These are phyloP conservation scores for Alternaria infectoria DNA, from an alignment of 2,329 filamentous ascomycete genomes.

Conservation along the genomic window DNA sequence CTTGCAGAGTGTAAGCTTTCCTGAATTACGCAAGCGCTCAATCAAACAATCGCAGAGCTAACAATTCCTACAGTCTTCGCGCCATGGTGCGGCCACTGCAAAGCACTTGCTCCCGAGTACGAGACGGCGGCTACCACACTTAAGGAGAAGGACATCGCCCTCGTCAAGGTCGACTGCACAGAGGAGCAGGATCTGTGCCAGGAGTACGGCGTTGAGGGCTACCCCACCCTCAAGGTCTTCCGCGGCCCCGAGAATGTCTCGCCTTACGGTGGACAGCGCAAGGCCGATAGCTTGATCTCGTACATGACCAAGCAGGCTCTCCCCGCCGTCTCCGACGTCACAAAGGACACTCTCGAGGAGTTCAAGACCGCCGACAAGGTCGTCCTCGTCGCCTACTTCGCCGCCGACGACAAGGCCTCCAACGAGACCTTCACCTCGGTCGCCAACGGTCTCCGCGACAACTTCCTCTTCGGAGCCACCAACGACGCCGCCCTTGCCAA, in stretches of 20 bases:
- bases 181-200: constrained; percentile 92
- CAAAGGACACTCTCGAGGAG: constrained; percentile 82
- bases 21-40: neutral
- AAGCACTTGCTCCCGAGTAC: constrained; percentile 92
- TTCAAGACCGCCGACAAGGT: constrained; percentile 99
- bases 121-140: constrained; percentile 83
- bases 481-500: constrained; percentile 84
- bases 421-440: constrained; percentile 83
- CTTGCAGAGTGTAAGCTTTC: constrained; percentile 87
- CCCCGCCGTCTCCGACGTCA: constrained; percentile 84
- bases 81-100: constrained; percentile 98
- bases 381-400: constrained; percentile 88
- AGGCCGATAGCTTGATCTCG: constrained; percentile 75
- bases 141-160: constrained; percentile 85
- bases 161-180: constrained; percentile 93
- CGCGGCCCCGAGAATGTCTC: constrained; percentile 80
- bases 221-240: constrained; percentile 99
- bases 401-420: constrained; percentile 78
- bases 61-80: constrained; percentile 74
- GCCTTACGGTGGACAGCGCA: constrained; percentile 87
- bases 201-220: constrained; percentile 89
- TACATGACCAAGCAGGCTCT: constrained; percentile 99
- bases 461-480: constrained; percentile 89
- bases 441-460: constrained; percentile 80
- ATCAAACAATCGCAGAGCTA: constrained; percentile 36